These are phyloP conservation scores for Ceratobasidium sp. DNA, from an alignment of 1,284 basidiomycete species.

Conservation along the genomic window DNA sequence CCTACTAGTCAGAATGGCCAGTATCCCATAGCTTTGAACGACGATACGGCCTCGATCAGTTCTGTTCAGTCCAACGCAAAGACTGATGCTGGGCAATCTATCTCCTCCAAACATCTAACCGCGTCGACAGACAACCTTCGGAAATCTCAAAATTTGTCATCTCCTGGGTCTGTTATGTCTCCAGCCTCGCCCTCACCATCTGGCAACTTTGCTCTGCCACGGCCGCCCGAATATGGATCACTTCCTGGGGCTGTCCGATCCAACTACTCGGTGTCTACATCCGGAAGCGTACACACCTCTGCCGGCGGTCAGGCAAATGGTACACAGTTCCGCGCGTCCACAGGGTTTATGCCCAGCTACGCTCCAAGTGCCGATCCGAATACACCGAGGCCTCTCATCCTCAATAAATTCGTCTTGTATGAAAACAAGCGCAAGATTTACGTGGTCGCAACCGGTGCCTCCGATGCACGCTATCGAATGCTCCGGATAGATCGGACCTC, in stretches of 20 bases:
- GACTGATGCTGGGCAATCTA: neutral
- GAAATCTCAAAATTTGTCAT: neutral
- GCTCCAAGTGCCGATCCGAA: constrained; percentile 33
- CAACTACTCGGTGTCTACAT: constrained; percentile 22
- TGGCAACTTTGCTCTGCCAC: constrained; percentile 10
- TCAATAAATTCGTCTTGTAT: constrained; percentile 91
- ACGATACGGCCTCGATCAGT: constrained; percentile 10
- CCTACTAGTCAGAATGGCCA: neutral
- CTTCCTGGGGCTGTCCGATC: constrained; percentile 20
- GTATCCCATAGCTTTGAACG: neutral
- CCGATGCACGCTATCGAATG: constrained; percentile 86
- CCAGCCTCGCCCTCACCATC: constrained; percentile 23
- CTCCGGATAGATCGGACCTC: constrained; percentile 91
- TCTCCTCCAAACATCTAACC: neutral
- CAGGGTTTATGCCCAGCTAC: constrained; percentile 22
- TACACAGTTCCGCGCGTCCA: constrained; percentile 10
- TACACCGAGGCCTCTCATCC: constrained; percentile 22
- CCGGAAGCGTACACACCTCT: constrained; percentile 17
- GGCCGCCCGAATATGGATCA: constrained; percentile 26
- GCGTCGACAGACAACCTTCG: constrained; percentile 9
- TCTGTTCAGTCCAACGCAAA: constrained; percentile 1
- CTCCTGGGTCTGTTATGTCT: constrained; percentile 22
- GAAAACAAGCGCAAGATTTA: constrained; percentile 90
- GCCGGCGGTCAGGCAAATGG: neutral
- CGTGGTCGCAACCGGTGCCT: constrained; percentile 86